A percentile compares a stretch with the other conserved stretches of the same genome.
Evolutionary conservation across 164 flowering plant genomes (phyloP).

Genomic region (Akebia trifoliata): DNA sequence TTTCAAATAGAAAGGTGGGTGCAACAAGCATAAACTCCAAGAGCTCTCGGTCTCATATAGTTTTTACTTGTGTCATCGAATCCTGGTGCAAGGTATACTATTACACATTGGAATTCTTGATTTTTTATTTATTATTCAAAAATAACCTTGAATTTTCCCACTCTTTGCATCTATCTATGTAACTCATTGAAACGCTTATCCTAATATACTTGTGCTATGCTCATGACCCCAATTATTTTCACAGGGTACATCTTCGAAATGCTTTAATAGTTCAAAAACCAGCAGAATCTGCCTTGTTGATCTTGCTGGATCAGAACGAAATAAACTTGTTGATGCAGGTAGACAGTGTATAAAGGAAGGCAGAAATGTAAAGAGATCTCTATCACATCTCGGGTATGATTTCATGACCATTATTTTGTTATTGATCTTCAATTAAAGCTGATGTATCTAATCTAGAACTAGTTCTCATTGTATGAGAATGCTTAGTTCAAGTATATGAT

Average conservation of each 20-base stretch:
- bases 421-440: background rate
- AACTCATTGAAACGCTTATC: no score
- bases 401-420: slow-evolving; percentile 7
- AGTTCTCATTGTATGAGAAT: no score
- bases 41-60: slow-evolving; percentile 90
- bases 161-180: no score
- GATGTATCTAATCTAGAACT: background rate
- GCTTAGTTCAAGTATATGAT: no score
- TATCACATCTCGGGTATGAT: slow-evolving; percentile 86
- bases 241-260: slow-evolving; percentile 67
- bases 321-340: slow-evolving; percentile 47
- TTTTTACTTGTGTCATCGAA: slow-evolving; percentile 76
- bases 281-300: slow-evolving; percentile 89
- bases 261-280: slow-evolving; percentile 72
- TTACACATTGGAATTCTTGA: background rate
- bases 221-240: background rate
- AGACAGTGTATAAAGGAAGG: slow-evolving; percentile 50
- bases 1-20: slow-evolving; percentile 87
- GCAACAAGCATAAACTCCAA: slow-evolving; percentile 82
- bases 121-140: background rate
- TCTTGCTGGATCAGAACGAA: slow-evolving; percentile 82
- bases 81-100: slow-evolving; percentile 91
- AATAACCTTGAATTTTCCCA: background rate
- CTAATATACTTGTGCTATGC: background rate
- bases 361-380: slow-evolving; percentile 67